A percentile compares a stretch with the other conserved stretches of the same genome.
Evolutionary conservation across 2,329 filamentous ascomycete species (phyloP).

Genomic region (Fusarium graminum): DNA sequence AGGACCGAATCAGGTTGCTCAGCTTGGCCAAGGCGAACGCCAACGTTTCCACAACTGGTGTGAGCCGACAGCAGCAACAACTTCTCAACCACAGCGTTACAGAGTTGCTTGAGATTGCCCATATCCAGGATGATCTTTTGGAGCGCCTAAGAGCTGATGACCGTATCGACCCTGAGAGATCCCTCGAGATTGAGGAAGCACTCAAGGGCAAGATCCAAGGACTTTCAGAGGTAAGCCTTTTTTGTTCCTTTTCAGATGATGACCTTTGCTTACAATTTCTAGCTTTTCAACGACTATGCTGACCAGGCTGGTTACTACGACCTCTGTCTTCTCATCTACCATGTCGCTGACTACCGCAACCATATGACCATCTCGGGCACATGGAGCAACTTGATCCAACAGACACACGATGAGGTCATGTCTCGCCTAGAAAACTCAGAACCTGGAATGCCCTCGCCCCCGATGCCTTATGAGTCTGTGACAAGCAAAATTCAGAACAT

Average conservation of each 20-base stretch:
- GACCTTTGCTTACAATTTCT: constrained; percentile 39
- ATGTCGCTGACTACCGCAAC: constrained; percentile 91
- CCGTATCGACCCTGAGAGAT: constrained; percentile 74
- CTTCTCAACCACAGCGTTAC: constrained; percentile 86
- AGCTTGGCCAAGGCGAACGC: constrained; percentile 93
- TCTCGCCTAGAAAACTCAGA: constrained; percentile 60
- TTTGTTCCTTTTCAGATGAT: too few species aligned
- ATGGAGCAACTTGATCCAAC: constrained; percentile 85
- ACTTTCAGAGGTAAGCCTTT: constrained; percentile 77
- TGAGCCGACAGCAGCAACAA: constrained; percentile 85
- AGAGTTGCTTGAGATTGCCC: constrained; percentile 90
- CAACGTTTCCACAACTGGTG: constrained; percentile 81
- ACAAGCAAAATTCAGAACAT: constrained; percentile 73
- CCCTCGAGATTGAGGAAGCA: constrained; percentile 71
- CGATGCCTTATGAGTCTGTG: constrained; percentile 77
- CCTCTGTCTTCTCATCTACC: constrained; percentile 91
- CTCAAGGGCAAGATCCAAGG: constrained; percentile 84
- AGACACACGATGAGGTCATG: constrained; percentile 71
- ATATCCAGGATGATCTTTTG: constrained; percentile 93
- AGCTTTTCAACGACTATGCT: constrained; percentile 94
- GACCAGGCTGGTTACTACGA: constrained; percentile 95
- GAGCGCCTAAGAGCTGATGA: constrained; percentile 80
- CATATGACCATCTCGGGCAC: constrained; percentile 84
- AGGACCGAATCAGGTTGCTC: constrained; percentile 88
- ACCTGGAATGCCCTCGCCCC: constrained; percentile 56